These are phyloP conservation scores for Filobasidium wieringae DNA, from an alignment of 768 basidiomycete genomes.

Conservation along the genomic window DNA sequence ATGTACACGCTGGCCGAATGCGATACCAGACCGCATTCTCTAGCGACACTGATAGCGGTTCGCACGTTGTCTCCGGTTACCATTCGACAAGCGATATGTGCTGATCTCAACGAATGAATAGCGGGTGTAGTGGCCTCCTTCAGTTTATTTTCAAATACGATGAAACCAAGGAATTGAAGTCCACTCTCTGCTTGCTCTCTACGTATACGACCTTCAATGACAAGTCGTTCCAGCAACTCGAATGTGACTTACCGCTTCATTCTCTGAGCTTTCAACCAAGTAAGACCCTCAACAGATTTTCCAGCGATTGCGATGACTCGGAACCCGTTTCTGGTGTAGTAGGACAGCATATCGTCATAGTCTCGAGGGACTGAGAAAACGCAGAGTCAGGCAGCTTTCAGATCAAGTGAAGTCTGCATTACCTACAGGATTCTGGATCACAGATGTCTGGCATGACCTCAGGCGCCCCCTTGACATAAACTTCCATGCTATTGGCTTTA, in stretches of 20 bases:
- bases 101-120: slow-evolving; percentile 73
- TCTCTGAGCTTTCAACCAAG: slow-evolving; percentile 93
- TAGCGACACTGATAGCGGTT: slow-evolving; percentile 90
- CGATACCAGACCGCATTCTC: slow-evolving; percentile 80
- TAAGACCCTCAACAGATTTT: slow-evolving; percentile 80
- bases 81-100: slow-evolving; percentile 91
- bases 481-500: slow-evolving; percentile 88
- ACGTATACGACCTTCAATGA: neutral
- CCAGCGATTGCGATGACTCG: slow-evolving; percentile 97
- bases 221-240: neutral
- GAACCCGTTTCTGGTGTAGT: slow-evolving; percentile 93
- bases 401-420: neutral
- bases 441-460: slow-evolving; percentile 97
- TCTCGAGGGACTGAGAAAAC: slow-evolving; percentile 68
- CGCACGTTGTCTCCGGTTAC: slow-evolving; percentile 95
- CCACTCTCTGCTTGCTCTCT: slow-evolving; percentile 91
- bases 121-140: slow-evolving; percentile 84
- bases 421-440: slow-evolving; percentile 76
- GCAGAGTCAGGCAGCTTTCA: neutral
- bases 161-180: slow-evolving; percentile 79
- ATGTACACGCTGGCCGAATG: slow-evolving; percentile 80
- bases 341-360: slow-evolving; percentile 88
- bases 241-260: slow-evolving; percentile 63
- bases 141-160: slow-evolving; percentile 96
- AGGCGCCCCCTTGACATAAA: slow-evolving; percentile 98